Conservation (phyloP, 257 asterid species). For the Capsicum chinense region DNA sequence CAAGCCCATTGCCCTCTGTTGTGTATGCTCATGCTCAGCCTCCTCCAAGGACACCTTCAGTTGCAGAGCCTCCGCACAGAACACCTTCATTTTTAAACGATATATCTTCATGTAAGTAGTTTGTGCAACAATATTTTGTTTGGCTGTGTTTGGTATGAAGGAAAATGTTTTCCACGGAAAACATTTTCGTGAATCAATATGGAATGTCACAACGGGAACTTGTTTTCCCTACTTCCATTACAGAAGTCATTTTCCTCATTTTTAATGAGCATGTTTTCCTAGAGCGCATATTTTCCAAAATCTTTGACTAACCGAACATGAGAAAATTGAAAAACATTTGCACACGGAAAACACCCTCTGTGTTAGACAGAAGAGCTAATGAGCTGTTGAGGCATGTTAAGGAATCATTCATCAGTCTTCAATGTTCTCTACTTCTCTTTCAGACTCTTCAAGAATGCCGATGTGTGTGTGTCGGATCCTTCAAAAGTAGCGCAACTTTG, state of each 20-base stretch:
- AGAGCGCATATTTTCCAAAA: too few species aligned
- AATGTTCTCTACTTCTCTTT: background rate
- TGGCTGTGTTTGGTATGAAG: too few species aligned
- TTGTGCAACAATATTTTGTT: background rate
- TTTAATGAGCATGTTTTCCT: too few species aligned
- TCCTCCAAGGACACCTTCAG: slow-evolving; percentile 54
- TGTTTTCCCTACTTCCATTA: too few species aligned
- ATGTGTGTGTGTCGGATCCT: background rate
- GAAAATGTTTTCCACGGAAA: too few species aligned
- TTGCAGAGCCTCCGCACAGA: slow-evolving; percentile 54
- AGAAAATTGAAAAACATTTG: too few species aligned
- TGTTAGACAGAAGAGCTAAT: background rate
- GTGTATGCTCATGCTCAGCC: slow-evolving; percentile 57
- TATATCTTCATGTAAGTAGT: slow-evolving; percentile 75
- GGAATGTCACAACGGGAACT: too few species aligned
- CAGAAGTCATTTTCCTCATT: too few species aligned
- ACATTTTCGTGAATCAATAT: too few species aligned
- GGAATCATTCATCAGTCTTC: slow-evolving; percentile 1
- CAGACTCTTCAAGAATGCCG: background rate
- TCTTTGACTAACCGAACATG: too few species aligned
- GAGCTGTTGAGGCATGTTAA: slow-evolving; percentile 7
- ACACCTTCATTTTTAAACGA: slow-evolving; percentile 61
- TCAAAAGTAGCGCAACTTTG: background rate
- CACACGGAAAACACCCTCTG: background rate
- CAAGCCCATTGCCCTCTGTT: slow-evolving; percentile 59